These are phyloP conservation scores for Podila clonocystis DNA, from an alignment of 192 early-diverging fungal species.

Conservation along the genomic window DNA sequence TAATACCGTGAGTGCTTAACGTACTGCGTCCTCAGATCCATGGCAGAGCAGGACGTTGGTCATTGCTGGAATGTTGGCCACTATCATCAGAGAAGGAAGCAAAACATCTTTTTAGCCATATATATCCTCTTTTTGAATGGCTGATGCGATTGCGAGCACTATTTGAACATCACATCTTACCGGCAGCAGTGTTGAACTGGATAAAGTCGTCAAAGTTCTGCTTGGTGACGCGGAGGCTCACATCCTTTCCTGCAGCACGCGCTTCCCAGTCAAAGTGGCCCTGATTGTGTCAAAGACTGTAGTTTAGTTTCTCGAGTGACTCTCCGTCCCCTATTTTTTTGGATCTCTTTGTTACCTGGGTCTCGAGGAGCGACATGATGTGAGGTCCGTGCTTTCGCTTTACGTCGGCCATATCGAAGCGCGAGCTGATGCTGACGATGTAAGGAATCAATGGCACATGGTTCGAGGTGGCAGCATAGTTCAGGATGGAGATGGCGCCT, in stretches of 20 bases:
- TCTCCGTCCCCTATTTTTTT: neutral
- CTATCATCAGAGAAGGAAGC: slow-evolving; percentile 18
- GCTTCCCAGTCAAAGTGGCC: slow-evolving; percentile 50
- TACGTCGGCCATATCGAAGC: slow-evolving; percentile 41
- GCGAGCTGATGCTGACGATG: slow-evolving; percentile 37
- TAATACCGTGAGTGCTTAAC: neutral
- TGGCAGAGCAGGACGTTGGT: slow-evolving; percentile 62
- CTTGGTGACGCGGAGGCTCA: slow-evolving; percentile 34
- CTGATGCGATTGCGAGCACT: neutral
- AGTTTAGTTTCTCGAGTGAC: neutral
- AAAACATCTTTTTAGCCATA: neutral
- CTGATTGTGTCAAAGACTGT: neutral
- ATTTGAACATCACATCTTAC: slow-evolving; percentile 7
- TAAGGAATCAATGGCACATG: slow-evolving; percentile 47
- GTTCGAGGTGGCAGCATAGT: slow-evolving; percentile 33
- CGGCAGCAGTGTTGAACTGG: slow-evolving; percentile 33
- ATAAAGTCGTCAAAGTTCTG: slow-evolving; percentile 43
- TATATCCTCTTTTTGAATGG: neutral
- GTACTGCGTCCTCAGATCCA: slow-evolving; percentile 61
- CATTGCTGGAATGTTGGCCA: slow-evolving; percentile 56
- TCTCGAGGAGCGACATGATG: slow-evolving; percentile 25
- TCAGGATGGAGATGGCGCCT: slow-evolving; percentile 39
- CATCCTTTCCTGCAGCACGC: slow-evolving; percentile 30
- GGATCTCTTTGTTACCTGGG: slow-evolving; percentile 13
- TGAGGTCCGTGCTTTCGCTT: slow-evolving; percentile 46